phyloP scores from a whole-genome alignment of 345 rosid genomes.

The Turnera subulata region DNA sequence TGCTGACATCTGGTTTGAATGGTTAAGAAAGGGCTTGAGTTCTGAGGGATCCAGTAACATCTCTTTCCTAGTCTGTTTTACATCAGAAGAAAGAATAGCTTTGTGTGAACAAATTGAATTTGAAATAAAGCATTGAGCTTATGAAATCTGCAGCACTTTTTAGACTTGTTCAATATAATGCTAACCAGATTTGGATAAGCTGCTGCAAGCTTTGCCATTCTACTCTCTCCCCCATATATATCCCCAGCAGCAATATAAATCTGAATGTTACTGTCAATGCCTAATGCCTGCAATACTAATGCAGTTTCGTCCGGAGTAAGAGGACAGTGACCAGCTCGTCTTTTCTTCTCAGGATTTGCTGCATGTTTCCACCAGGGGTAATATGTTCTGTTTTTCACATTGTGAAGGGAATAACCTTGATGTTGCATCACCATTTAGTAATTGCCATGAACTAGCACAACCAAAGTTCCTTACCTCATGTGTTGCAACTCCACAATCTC shows the following conservation, averaged over 20 bases:
- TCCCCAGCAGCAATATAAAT: slow-evolving; percentile 15
- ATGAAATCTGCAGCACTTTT: too few species aligned
- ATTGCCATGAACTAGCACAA: neutral
- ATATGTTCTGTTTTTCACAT: neutral
- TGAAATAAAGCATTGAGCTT: too few species aligned
- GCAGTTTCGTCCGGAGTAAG: slow-evolving; percentile 15
- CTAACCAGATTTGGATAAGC: slow-evolving; percentile 15
- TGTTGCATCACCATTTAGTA: too few species aligned
- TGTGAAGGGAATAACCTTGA: too few species aligned
- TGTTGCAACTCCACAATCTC: neutral
- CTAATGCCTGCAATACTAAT: slow-evolving; percentile 7
- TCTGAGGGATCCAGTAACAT: slow-evolving; percentile 2
- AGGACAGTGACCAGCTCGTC: slow-evolving; percentile 8
- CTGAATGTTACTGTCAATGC: slow-evolving; percentile 8
- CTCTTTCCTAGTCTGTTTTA: slow-evolving; percentile 8
- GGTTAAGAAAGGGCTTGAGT: slow-evolving; percentile 2
- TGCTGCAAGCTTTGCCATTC: slow-evolving; percentile 1
- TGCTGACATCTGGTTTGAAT: slow-evolving; percentile 14
- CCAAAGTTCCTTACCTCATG: slow-evolving; percentile 1
- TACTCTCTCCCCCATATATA: slow-evolving; percentile 8
- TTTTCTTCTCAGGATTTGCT: neutral
- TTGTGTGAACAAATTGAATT: neutral
- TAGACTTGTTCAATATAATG: neutral
- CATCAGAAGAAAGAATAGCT: neutral
- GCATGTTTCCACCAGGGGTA: slow-evolving; percentile 12